Evolutionary conservation across 495 filamentous ascomycete species (phyloP).

Genomic region (Pyrenopolyporus hunteri): DNA sequence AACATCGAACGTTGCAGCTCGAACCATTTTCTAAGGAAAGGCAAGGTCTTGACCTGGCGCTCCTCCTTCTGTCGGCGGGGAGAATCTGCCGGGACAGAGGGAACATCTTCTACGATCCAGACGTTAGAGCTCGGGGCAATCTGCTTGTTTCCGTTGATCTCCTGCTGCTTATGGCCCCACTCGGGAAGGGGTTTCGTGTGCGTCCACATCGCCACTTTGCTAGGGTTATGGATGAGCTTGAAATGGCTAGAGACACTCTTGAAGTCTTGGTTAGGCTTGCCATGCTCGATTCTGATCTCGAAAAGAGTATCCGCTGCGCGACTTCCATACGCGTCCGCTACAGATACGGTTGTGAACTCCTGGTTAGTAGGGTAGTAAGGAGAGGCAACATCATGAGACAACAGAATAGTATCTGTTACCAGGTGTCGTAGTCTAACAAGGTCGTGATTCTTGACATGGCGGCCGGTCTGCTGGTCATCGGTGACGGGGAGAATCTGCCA

Average conservation of each 20-base stretch:
- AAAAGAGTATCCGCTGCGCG: slow-evolving; percentile 91
- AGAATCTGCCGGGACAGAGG: slow-evolving; percentile 71
- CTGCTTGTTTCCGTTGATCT: slow-evolving; percentile 99
- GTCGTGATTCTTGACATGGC: slow-evolving; percentile 81
- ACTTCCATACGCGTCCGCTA: slow-evolving; percentile 74
- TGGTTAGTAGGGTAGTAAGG: slow-evolving; percentile 97
- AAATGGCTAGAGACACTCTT: slow-evolving; percentile 88
- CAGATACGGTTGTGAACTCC: slow-evolving; percentile 86
- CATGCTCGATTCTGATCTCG: slow-evolving; percentile 87
- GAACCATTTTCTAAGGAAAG: slow-evolving; percentile 93
- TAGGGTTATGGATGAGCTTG: slow-evolving; percentile 91
- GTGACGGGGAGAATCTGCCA: slow-evolving; percentile 87
- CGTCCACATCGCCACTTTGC: slow-evolving; percentile 98
- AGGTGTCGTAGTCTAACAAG: slow-evolving; percentile 86
- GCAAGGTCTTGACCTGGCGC: slow-evolving; percentile 76
- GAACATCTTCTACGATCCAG: slow-evolving; percentile 92
- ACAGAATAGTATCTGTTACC: slow-evolving; percentile 81
- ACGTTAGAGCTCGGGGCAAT: slow-evolving; percentile 86
- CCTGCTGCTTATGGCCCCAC: slow-evolving; percentile 95
- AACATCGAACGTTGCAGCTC: slow-evolving; percentile 99
- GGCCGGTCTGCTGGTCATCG: slow-evolving; percentile 60
- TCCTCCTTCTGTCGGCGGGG: slow-evolving; percentile 73
- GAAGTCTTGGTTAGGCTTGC: slow-evolving; percentile 82
- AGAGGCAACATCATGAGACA: slow-evolving; percentile 98
- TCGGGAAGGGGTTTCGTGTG: slow-evolving; percentile 92